Evolutionary conservation across 495 filamentous ascomycete species (phyloP).

Genomic region (Zalerion maritima): DNA sequence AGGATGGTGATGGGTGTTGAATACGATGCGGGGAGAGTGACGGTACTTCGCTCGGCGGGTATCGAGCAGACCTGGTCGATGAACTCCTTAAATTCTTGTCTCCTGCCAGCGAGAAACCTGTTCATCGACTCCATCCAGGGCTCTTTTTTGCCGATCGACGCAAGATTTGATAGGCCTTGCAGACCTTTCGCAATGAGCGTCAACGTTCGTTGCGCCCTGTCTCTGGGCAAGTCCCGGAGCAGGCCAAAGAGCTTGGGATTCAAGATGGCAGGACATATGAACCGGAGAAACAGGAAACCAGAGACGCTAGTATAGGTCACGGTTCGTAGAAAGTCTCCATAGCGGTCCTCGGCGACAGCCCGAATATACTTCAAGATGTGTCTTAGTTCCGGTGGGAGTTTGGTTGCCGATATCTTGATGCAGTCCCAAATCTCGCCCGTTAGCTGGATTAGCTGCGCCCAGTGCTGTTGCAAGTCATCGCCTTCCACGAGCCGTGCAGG

Average conservation of each 20-base stretch:
- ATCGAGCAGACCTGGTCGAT: constrained; percentile 78
- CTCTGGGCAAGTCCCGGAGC: constrained; percentile 70
- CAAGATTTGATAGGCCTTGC: constrained; percentile 90
- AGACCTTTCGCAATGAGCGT: constrained; percentile 91
- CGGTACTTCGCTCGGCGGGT: constrained; percentile 48
- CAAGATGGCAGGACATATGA: constrained; percentile 90
- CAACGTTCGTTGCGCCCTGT: constrained; percentile 75
- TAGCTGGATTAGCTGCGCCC: constrained; percentile 59
- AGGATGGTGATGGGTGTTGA: constrained; percentile 87
- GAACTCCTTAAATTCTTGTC: constrained; percentile 69
- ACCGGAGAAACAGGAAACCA: constrained; percentile 89
- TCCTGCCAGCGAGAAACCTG: constrained; percentile 46
- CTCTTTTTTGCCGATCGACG: constrained; percentile 87
- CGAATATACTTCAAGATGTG: constrained; percentile 84
- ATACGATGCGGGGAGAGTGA: constrained; percentile 69
- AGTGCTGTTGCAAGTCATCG: constrained; percentile 72
- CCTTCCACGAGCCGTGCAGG: constrained; percentile 55
- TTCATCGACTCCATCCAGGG: constrained; percentile 99
- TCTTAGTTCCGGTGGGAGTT: constrained; percentile 73
- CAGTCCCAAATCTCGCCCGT: constrained; percentile 75
- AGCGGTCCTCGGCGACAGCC: constrained; percentile 88
- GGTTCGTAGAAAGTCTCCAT: constrained; percentile 88
- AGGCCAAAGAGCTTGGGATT: constrained; percentile 95
- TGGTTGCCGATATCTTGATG: constrained; percentile 54
- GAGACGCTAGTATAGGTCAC: constrained; percentile 93